These are phyloP conservation scores for Fusarium sp. DNA, from an alignment of 2,329 filamentous ascomycete species.

Conservation along the genomic window DNA sequence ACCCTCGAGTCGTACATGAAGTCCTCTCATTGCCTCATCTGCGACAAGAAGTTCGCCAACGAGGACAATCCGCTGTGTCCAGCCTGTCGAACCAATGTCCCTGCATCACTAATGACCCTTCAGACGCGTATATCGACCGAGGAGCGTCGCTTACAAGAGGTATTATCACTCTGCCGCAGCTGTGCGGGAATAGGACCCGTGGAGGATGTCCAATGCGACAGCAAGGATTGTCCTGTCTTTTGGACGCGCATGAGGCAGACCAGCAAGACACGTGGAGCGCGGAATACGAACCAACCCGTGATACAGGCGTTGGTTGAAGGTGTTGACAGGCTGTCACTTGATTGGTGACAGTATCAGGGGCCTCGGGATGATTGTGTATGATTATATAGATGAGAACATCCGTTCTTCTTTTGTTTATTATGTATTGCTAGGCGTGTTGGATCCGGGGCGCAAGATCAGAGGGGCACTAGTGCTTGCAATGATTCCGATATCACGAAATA, in stretches of 20 bases:
- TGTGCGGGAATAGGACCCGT: constrained; percentile 80
- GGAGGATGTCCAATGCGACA: constrained; percentile 89
- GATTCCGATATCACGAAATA: not conserved
- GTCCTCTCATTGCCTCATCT: constrained; percentile 82
- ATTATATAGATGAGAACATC: not conserved
- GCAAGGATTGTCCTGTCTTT: constrained; percentile 92
- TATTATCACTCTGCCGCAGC: constrained; percentile 80
- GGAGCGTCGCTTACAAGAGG: constrained; percentile 72
- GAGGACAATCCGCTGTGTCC: constrained; percentile 64
- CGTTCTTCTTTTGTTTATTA: not conserved
- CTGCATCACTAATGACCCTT: constrained; percentile 73
- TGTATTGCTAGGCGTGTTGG: not conserved
- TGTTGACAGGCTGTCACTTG: constrained; percentile 44
- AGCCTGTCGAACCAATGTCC: constrained; percentile 65
- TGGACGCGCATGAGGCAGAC: constrained; percentile 79
- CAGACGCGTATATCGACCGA: constrained; percentile 70
- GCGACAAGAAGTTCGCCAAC: constrained; percentile 54
- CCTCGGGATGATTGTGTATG: not conserved
- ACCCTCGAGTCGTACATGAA: constrained; percentile 97
- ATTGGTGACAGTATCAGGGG: constrained; percentile 47
- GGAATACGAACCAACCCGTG: constrained; percentile 46
- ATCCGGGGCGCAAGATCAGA: not conserved
- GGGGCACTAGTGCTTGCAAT: not conserved
- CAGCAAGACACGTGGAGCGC: constrained; percentile 58
- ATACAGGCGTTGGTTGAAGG: constrained; percentile 48